phyloP scores from a whole-genome alignment of 495 filamentous ascomycete species.

The Xylaria cubensis region DNA sequence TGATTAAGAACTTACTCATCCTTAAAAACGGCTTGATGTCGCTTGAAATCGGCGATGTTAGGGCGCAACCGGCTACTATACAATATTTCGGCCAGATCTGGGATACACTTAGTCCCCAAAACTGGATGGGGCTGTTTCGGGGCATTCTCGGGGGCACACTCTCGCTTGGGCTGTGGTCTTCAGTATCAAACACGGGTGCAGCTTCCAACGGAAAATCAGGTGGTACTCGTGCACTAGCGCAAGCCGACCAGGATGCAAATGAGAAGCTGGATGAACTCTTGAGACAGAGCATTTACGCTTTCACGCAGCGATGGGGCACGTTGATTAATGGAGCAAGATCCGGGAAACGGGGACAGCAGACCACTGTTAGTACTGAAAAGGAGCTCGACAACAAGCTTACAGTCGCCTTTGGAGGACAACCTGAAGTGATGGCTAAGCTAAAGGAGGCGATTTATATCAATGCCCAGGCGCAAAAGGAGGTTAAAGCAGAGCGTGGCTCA shows the following conservation, averaged over 20 bases:
- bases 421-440: conserved; percentile 55
- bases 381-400: conserved; percentile 55
- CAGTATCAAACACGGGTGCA: conserved; percentile 32
- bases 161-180: conserved; percentile 44
- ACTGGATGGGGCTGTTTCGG: conserved; percentile 50
- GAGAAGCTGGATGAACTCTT: conserved; percentile 82
- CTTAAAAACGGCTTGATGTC: conserved; percentile 91
- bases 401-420: conserved; percentile 53
- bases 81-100: conserved; percentile 78
- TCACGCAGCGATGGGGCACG: conserved; percentile 68
- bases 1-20: conserved; percentile 88
- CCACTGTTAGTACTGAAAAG: conserved; percentile 48
- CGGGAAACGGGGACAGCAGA: conserved; percentile 47
- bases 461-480: conserved; percentile 46
- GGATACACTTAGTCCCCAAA: conserved; percentile 67
- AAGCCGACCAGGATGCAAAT: conserved; percentile 65
- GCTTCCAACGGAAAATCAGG: conserved; percentile 26
- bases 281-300: conserved; percentile 78
- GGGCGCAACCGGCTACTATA: conserved; percentile 64
- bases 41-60: conserved; percentile 88
- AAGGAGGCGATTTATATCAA: conserved; percentile 58
- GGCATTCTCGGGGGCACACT: conserved; percentile 49
- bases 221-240: conserved; percentile 27
- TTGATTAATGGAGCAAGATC: conserved; percentile 46
- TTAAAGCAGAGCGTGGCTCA: conserved; percentile 40